These are phyloP conservation scores for Sporopachydermia cereana DNA, from an alignment of 1,139 yeast genomes.

Conservation along the genomic window DNA sequence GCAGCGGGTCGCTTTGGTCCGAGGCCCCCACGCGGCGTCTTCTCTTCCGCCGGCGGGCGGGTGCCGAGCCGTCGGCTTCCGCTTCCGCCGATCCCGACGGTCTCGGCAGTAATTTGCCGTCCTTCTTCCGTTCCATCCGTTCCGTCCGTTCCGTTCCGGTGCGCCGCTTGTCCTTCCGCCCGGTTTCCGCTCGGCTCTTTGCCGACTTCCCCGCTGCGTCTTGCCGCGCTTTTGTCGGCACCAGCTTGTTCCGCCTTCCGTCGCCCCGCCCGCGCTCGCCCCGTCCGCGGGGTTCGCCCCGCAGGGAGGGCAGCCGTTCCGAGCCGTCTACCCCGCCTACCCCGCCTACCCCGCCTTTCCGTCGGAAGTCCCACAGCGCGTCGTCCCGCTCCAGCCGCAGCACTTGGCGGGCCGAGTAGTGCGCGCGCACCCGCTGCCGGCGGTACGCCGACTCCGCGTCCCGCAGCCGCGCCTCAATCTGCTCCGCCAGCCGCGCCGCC, in stretches of 20 bases:
- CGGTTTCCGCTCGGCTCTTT: not conserved
- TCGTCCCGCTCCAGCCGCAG: not conserved
- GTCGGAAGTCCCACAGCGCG: not conserved
- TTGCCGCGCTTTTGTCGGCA: not conserved
- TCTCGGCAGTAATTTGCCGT: too few relatives aligned
- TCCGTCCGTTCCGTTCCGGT: not conserved
- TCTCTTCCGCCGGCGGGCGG: too few relatives aligned
- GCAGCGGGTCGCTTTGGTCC: not conserved
- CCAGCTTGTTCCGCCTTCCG: not conserved
- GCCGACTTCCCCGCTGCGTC: constrained; percentile 3
- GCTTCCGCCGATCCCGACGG: too few relatives aligned
- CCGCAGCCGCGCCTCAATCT: not conserved
- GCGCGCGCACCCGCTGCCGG: not conserved
- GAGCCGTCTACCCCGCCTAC: too few relatives aligned
- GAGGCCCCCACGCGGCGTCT: not conserved
- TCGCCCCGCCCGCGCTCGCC: not conserved
- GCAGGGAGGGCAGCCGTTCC: too few relatives aligned
- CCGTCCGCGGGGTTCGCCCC: too few relatives aligned
- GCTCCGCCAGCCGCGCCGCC: not conserved
- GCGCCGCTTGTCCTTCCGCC: not conserved
- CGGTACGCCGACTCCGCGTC: not conserved
- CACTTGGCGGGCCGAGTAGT: not conserved
- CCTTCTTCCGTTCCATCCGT: too few relatives aligned
- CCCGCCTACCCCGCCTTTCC: not conserved
- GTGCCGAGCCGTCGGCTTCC: too few relatives aligned